These are phyloP conservation scores for Plasmopara halstedii DNA, from an alignment of 352 stramenopile species.

Conservation along the genomic window DNA sequence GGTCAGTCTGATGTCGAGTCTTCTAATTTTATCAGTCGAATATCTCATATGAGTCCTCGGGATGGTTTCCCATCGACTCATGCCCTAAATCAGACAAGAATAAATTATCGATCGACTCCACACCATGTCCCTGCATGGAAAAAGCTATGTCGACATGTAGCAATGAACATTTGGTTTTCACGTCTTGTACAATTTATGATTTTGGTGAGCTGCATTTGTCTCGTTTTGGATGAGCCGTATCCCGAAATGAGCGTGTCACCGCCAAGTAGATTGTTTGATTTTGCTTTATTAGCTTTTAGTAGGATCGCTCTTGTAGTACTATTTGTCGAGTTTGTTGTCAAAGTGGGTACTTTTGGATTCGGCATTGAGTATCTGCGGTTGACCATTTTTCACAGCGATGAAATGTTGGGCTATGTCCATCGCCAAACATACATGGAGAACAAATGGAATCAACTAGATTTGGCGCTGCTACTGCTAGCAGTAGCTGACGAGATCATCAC, in stretches of 20 bases:
- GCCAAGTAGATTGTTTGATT: conserved; percentile 24
- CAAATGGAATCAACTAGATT: conserved; percentile 70
- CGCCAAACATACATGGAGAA: conserved; percentile 73
- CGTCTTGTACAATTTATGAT: conserved; percentile 64
- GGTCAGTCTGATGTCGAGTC: not conserved
- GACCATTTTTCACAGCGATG: conserved; percentile 51
- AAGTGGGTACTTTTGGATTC: conserved; percentile 46
- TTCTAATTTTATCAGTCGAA: not conserved
- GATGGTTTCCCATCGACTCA: conserved; percentile 4
- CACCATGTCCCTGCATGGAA: conserved; percentile 16
- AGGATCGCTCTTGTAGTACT: conserved; percentile 43
- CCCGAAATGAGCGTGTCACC: conserved; percentile 44
- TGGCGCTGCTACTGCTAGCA: conserved; percentile 46
- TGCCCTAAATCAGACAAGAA: conserved; percentile 2
- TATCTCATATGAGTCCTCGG: not conserved
- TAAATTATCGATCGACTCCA: not conserved
- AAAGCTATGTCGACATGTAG: conserved; percentile 23
- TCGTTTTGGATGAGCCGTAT: conserved; percentile 69
- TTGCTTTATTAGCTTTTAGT: conserved; percentile 33
- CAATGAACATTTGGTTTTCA: conserved; percentile 35
- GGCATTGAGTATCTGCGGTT: conserved; percentile 56
- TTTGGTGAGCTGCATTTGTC: conserved; percentile 53
- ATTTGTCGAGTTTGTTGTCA: conserved; percentile 51
- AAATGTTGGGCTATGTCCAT: conserved; percentile 50
- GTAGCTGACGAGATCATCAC: conserved; percentile 52